Base-by-base conservation (phyloP, 2,329 filamentous ascomycete genomes). In the Fusarium vanettenii region DNA sequence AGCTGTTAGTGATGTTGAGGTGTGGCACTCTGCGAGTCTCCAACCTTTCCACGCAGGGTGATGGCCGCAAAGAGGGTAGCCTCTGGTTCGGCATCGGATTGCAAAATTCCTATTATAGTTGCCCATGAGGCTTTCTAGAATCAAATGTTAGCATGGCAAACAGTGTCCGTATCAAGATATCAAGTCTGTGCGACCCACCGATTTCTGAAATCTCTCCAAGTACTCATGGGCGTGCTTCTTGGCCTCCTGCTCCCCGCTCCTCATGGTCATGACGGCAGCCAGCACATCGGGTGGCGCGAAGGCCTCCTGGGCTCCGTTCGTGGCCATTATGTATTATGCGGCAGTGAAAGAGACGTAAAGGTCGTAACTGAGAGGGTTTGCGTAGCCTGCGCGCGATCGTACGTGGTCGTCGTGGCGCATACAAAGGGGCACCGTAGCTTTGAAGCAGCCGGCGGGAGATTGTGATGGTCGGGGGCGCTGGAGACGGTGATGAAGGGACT, bases 121-220 rank as follows among this genome's bases (percentile, higher is more conserved):
- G 92, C 92, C 97, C 97, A 99, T 77, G 97, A 97, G 82, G 95
- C 94, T 81, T 94, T 89, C 95, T 98, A 82, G 64, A 74, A n/a
- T 50, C 14, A 22, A n/a, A 25, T 2, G 37, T 78, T 59, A 81
- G 75, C 45, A 68, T 59, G n/a, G 25, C 16, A 13, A 14, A 22
- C 13, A 11, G 37, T 50, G 22, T 31, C 27, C 16, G 7, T 20
- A 16, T 35, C 20, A 29, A 7, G 52, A 16, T 5, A 8, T 25
- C 14, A 27, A 31, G 7, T 14, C 33, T 57, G 48, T 18, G 50
- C 33, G 16, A 79, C 84, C 66, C 85, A 98, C 96, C 84, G 97
- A 98, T 91, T 99, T 99, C 89, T 99, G 97, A 85, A 98, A 99
- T 79, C 91, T 92, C 85, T 97, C 94, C 70, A 99, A 89, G 82